These are phyloP conservation scores for Castanea crenata DNA, from an alignment of 306 rosid genomes.

Conservation along the genomic window DNA sequence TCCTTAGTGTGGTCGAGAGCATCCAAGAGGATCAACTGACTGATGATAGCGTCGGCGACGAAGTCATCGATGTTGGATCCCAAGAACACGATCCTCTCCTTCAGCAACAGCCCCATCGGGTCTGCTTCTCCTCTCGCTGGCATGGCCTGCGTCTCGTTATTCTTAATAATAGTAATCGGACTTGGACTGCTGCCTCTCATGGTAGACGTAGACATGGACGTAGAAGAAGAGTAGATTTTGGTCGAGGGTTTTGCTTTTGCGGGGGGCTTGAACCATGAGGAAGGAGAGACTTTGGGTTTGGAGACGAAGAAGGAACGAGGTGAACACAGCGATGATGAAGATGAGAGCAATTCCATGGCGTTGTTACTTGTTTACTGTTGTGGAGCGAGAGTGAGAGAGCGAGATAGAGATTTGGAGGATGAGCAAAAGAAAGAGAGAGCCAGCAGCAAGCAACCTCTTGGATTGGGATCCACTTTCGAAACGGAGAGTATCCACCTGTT, in stretches of 20 bases:
- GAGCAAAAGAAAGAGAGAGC: too few relatives aligned
- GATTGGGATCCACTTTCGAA: too few relatives aligned
- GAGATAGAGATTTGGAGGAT: neutral
- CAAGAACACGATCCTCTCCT: conserved; percentile 91
- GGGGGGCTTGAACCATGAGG: conserved; percentile 14
- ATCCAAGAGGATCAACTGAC: conserved; percentile 85
- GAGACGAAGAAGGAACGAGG: conserved; percentile 1
- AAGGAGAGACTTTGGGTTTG: conserved; percentile 8
- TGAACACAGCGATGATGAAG: conserved; percentile 19
- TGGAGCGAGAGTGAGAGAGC: neutral
- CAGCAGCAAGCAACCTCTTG: too few relatives aligned
- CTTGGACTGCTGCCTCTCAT: neutral
- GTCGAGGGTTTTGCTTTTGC: conserved; percentile 18
- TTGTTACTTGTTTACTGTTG: too few relatives aligned
- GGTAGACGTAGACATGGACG: neutral
- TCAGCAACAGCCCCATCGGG: conserved; percentile 77
- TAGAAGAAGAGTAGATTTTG: conserved; percentile 23
- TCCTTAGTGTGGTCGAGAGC: conserved; percentile 81
- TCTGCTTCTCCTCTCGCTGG: conserved; percentile 71
- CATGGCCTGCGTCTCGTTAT: conserved; percentile 38
- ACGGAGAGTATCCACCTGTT: too few relatives aligned
- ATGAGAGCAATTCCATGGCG: conserved; percentile 67
- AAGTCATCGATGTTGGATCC: conserved; percentile 80
- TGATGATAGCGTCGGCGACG: conserved; percentile 81
- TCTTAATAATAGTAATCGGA: neutral